These are phyloP conservation scores for Adansonia gregorii DNA, from an alignment of 441 rosid species.

Conservation along the genomic window DNA sequence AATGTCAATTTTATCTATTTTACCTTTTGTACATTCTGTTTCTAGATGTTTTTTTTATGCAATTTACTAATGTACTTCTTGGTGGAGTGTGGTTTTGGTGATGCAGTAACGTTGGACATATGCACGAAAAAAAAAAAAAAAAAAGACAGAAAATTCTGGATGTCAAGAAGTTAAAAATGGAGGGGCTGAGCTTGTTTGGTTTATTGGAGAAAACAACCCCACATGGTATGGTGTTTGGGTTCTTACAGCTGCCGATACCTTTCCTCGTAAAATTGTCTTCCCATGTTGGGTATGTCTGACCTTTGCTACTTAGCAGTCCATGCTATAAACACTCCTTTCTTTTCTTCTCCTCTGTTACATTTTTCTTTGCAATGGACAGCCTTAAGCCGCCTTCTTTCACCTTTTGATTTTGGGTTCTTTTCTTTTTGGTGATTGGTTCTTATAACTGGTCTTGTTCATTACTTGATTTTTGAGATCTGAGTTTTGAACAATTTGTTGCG, in stretches of 20 bases:
- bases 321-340: constrained; percentile 12
- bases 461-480: constrained; percentile 51
- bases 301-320: too few species aligned
- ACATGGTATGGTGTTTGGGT: constrained; percentile 37
- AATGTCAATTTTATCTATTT: too few species aligned
- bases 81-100: constrained; percentile 23
- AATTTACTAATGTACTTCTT: not conserved
- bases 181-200: constrained; percentile 32
- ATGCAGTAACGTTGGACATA: not conserved
- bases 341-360: constrained; percentile 35
- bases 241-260: constrained; percentile 54
- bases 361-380: constrained; percentile 43
- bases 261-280: constrained; percentile 46
- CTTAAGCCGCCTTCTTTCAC: constrained; percentile 42
- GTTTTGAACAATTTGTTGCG: constrained; percentile 32
- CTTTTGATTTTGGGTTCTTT: constrained; percentile 37
- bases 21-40: not conserved
- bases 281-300: constrained; percentile 36
- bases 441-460: constrained; percentile 36
- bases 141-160: constrained; percentile 21
- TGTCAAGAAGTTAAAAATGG: constrained; percentile 21
- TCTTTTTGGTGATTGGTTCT: too few species aligned
- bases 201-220: constrained; percentile 31
- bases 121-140: not conserved
- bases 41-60: constrained; percentile 3